A percentile compares a stretch with the other conserved stretches of the same genome.
Conservation (phyloP, 2,329 filamentous ascomycete species). For the Exserohilum turcica region DNA sequence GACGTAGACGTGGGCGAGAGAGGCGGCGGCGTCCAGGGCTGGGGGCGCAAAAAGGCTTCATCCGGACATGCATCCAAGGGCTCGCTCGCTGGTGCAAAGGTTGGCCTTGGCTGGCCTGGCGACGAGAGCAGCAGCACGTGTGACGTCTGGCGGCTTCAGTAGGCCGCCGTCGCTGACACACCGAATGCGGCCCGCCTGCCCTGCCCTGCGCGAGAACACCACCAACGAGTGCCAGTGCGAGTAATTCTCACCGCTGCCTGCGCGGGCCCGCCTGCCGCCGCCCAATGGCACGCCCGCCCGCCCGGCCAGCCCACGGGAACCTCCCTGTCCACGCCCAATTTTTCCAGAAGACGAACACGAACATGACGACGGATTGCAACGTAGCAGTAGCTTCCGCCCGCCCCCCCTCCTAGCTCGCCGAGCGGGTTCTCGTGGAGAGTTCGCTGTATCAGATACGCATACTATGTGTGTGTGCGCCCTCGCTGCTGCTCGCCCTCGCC, state of each 20-base stretch:
- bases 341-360: constrained; percentile 9
- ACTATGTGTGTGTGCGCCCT: too few species aligned
- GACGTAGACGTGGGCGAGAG: constrained; percentile 17
- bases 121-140: constrained; percentile 11
- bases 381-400: too few species aligned
- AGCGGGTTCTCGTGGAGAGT: constrained; percentile 1
- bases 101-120: constrained; percentile 15
- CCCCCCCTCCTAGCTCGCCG: constrained; percentile 2
- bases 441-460: too few species aligned
- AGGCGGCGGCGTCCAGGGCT: constrained; percentile 7
- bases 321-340: constrained; percentile 8
- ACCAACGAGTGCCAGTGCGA: too few species aligned
- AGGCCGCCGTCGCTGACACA: constrained; percentile 13
- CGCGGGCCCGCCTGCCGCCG: too few species aligned
- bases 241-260: constrained; percentile 19
- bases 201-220: too few species aligned
- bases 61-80: constrained; percentile 16
- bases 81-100: constrained; percentile 18
- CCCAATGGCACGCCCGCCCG: too few species aligned
- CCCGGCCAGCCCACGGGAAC: too few species aligned
- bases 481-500: too few species aligned
- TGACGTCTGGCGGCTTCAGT: constrained; percentile 14
- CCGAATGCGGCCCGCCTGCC: constrained; percentile 1
- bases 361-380: constrained; percentile 8
- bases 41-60: constrained; percentile 23